Evolutionary conservation across 2,329 filamentous ascomycete genomes (phyloP).

Genomic region (Fusarium sublunatum): DNA sequence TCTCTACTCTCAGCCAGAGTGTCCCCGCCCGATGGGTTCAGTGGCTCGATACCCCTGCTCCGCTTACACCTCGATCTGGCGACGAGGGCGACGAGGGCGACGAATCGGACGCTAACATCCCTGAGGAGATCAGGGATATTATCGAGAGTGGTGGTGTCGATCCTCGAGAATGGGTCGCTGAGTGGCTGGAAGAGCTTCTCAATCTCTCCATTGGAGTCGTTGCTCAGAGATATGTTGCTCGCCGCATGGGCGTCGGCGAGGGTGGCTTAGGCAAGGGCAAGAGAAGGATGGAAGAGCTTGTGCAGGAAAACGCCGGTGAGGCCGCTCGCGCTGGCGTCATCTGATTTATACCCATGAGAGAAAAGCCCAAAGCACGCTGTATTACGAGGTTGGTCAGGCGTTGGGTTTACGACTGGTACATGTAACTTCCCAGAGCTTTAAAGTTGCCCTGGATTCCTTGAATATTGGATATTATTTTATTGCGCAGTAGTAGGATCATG

Average conservation of each 20-base stretch:
- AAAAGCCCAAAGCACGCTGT: constrained; percentile 21
- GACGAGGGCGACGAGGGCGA: constrained; percentile 63
- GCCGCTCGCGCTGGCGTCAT: constrained; percentile 68
- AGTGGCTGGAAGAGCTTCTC: constrained; percentile 94
- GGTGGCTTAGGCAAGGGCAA: constrained; percentile 72
- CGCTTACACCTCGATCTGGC: constrained; percentile 64
- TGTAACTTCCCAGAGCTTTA: constrained; percentile 33
- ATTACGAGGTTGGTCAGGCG: constrained; percentile 40
- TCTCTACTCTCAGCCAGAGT: constrained; percentile 82
- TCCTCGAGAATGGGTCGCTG: constrained; percentile 94
- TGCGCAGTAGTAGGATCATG: constrained; percentile 18
- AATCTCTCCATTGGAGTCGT: constrained; percentile 83
- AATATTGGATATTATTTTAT: constrained; percentile 29
- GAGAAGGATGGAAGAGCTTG: constrained; percentile 66
- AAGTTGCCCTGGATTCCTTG: constrained; percentile 26
- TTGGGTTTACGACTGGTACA: constrained; percentile 37
- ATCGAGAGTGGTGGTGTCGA: constrained; percentile 81
- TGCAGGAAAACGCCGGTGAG: constrained; percentile 69
- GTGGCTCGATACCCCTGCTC: constrained; percentile 85
- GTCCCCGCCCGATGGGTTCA: constrained; percentile 87
- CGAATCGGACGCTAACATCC: constrained; percentile 58
- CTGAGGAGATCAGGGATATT: constrained; percentile 88
- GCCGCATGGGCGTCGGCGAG: constrained; percentile 95
- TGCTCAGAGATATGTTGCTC: constrained; percentile 93
- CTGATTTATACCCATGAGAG: constrained; percentile 43